A percentile compares a stretch with the other conserved stretches of the same genome.
Evolutionary conservation across 805 yeast species (phyloP).

Genomic region (Wickerhamiella dianesei): DNA sequence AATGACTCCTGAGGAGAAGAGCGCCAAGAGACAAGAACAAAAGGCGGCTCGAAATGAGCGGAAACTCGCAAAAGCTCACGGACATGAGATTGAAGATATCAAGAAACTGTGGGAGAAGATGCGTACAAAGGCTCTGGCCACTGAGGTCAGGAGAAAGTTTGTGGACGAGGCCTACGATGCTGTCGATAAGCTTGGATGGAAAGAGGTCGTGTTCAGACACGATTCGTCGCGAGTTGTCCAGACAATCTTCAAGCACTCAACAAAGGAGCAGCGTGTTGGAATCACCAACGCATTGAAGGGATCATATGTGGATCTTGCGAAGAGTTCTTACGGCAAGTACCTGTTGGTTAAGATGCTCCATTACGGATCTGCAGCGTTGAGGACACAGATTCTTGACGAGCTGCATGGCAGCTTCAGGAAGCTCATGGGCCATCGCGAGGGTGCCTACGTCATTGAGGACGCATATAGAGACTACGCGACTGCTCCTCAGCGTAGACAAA

Average conservation of each 20-base stretch:
- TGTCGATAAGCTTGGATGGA: conserved; percentile 52
- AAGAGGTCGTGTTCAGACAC: conserved; percentile 83
- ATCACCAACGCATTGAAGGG: conserved; percentile 62
- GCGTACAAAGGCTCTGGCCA: conserved; percentile 68
- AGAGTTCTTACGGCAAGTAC: conserved; percentile 89
- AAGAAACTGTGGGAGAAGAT: conserved; percentile 83
- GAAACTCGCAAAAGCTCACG: conserved; percentile 77
- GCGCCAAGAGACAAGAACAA: conserved; percentile 57
- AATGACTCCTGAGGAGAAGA: not conserved
- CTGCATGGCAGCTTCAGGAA: conserved; percentile 84
- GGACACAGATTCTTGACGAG: conserved; percentile 65
- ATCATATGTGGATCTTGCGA: conserved; percentile 66
- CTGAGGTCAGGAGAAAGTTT: conserved; percentile 51
- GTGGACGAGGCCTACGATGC: conserved; percentile 77
- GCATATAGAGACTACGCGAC: conserved; percentile 73
- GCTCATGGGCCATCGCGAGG: conserved; percentile 92
- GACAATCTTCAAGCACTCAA: conserved; percentile 75
- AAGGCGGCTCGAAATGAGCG: conserved; percentile 65
- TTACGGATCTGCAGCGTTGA: conserved; percentile 75
- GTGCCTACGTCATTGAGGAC: conserved; percentile 96
- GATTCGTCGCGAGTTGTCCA: conserved; percentile 95
- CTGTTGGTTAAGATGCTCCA: conserved; percentile 76
- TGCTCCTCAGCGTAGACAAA: conserved; percentile 71
- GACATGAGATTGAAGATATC: conserved; percentile 69
- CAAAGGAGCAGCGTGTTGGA: conserved; percentile 61